Evolutionary conservation across 176 grass and related monocot species (phyloP), one percentile per base, ranked within the genome.

Genomic region (Guadua angustifolia): DNA sequence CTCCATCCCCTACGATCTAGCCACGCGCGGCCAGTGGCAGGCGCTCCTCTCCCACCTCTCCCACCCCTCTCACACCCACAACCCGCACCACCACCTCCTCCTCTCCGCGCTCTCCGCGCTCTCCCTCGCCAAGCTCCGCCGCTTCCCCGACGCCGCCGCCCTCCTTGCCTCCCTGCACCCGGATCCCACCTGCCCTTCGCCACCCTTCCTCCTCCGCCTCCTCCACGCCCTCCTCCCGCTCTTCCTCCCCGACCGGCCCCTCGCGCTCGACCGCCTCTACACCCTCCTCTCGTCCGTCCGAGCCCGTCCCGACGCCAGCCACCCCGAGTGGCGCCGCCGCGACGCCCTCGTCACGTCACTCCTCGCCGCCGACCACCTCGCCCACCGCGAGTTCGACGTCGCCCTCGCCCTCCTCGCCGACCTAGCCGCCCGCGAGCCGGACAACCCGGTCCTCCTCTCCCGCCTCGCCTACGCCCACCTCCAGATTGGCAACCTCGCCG

Each of bases 351-450:
- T 98, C 25, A 45, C 86, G 17, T 85, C 89, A 33, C 43, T 92
- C 46, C 92, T 98, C 83, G 84, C 87, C 77, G 86, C 92, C 68
- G 91, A 98, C 75, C 95, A 98, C 84, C 90, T 93, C 60, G 45
- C 85, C n/a, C 89, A 93, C 89, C 85, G 93, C 66, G 95, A 98
- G 92, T 94, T 94, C 84, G 95, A 98, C n/a, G 91, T 94, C 49
- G 95, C 89, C 1, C 82, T 93, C 26, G 83, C 89, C 21, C 89
- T 95, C 75, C 86, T 95, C 52, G 50, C 82, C 40, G 82, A 86
- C 56, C 71, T 98, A 56, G 84, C 80, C 12, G 79, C 78, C 66
- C 79, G 89, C 46, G 71, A 89, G 1, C 92, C 95, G 0, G 71
- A 63, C 74, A 66, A 93, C 71, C 91, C 95, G 6, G 75, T 82